Evolutionary conservation across 2,329 filamentous ascomycete genomes (phyloP), one percentile per base, ranked within the genome.

Genomic region (Pseudogymnoascus sp.): DNA sequence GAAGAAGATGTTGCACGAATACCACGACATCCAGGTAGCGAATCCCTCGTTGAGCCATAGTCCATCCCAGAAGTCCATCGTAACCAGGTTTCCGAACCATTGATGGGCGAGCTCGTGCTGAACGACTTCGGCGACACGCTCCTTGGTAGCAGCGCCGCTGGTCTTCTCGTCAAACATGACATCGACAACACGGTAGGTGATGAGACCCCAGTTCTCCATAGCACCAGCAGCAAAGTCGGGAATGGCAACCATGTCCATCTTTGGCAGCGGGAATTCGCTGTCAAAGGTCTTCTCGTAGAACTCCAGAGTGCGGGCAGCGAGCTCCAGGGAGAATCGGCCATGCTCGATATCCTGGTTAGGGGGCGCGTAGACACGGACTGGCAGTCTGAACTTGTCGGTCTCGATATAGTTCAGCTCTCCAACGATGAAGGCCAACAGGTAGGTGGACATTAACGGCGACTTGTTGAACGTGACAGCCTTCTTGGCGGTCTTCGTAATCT

Each of bases 21-120:
- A 95, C 91, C 91, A 89, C 65, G 90, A 93, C 90, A 95, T 92
- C 86, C 90, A 91, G 40, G 91, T 96, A 33, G 91, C 91, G 70
- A 96, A 96, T 37, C 91, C 91, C 75, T 96, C 91, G 75, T 97
- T 97, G 62, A 97, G 84, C 93, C 93, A 97, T 6, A 97, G 80
- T 62, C 93, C 93, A 76, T 97, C 92, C 93, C 93, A 97, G 82
- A 96, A 97, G 75, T 96, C 92, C 92, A 97, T 97, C 62, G 93
- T 97, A 29, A 97, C 93, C 62, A 97, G 79, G 78, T 97, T 97
- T 67, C 93, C 93, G 72, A 97, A 97, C 93, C 93, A 97, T 77
- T 97, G 93, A 77, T 97, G 93, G 42, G 93, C 93, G 73, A 97
- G 81, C 76, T 97, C 93, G 78, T 97, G 93, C 81, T 97, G 93